These are phyloP conservation scores for Pleurotus tuoliensis DNA, from an alignment of 768 basidiomycete genomes.

Conservation along the genomic window DNA sequence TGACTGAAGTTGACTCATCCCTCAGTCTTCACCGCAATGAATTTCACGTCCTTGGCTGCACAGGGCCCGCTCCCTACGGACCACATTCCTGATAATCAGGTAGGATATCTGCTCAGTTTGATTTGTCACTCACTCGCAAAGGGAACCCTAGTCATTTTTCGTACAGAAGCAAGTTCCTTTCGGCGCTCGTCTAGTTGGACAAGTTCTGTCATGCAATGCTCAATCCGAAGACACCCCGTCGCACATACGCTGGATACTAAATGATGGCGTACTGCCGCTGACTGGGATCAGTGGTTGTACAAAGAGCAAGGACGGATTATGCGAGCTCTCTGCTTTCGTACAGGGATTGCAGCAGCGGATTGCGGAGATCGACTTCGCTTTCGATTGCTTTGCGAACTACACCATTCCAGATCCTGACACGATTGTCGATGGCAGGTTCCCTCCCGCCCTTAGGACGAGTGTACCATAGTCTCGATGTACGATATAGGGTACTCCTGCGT, in stretches of 20 bases:
- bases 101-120: slow-evolving; percentile 40
- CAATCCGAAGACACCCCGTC: slow-evolving; percentile 14
- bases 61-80: slow-evolving; percentile 60
- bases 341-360: slow-evolving; percentile 53
- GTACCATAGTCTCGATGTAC: slow-evolving; percentile 24
- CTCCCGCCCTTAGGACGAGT: slow-evolving; percentile 4
- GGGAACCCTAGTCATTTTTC: slow-evolving; percentile 22
- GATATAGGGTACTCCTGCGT: too few relatives aligned
- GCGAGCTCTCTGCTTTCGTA: slow-evolving; percentile 58
- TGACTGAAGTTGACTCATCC: not conserved
- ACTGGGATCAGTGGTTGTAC: slow-evolving; percentile 62
- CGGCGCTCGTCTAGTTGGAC: slow-evolving; percentile 33
- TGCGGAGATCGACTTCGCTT: slow-evolving; percentile 54
- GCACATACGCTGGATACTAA: slow-evolving; percentile 68
- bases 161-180: slow-evolving; percentile 31
- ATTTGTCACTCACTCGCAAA: slow-evolving; percentile 44
- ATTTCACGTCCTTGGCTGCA: slow-evolving; percentile 59
- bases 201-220: slow-evolving; percentile 42
- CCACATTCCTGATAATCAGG: slow-evolving; percentile 52
- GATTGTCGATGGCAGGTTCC: slow-evolving; percentile 34
- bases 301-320: slow-evolving; percentile 53
- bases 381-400: slow-evolving; percentile 56
- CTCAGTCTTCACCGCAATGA: slow-evolving; percentile 65
- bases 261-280: slow-evolving; percentile 70
- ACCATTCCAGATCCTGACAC: slow-evolving; percentile 35